Conservation (phyloP, 176 grass and related monocot species). For the Otatea glauca region DNA sequence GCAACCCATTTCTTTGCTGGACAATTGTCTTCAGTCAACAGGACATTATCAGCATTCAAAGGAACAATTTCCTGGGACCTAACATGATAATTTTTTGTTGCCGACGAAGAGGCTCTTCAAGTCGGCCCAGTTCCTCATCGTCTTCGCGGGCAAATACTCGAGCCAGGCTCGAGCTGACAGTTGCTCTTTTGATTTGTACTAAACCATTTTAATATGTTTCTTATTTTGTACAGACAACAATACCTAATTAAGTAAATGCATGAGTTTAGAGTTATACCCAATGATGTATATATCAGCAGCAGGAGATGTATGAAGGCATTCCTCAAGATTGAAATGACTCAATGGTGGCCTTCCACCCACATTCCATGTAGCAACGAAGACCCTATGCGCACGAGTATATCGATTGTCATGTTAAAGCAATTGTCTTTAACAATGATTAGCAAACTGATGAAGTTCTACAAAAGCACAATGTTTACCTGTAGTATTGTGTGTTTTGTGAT, state of each 20-base stretch:
- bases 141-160: too few relatives aligned
- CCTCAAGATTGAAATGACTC: slow-evolving; percentile 76
- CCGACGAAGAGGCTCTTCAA: too few relatives aligned
- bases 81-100: slow-evolving; percentile 4
- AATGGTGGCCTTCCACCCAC: slow-evolving; percentile 88
- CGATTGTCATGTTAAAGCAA: slow-evolving; percentile 25
- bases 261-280: slow-evolving; percentile 53
- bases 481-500: slow-evolving; percentile 78
- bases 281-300: slow-evolving; percentile 96
- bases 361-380: slow-evolving; percentile 93
- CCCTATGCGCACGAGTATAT: slow-evolving; percentile 42
- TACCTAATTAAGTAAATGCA: slow-evolving; percentile 14
- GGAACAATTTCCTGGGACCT: slow-evolving; percentile 97
- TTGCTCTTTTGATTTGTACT: neutral
- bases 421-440: slow-evolving; percentile 19
- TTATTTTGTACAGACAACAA: neutral
- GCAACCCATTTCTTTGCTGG: slow-evolving; percentile 86
- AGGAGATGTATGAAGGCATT: slow-evolving; percentile 92
- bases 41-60: slow-evolving; percentile 88
- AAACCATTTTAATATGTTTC: neutral
- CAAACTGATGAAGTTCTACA: neutral
- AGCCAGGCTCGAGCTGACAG: too few relatives aligned
- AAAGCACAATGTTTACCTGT: slow-evolving; percentile 62
- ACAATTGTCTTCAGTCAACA: slow-evolving; percentile 69
- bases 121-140: too few relatives aligned